Conservation (phyloP, 2,329 filamentous ascomycete species). For the Ceratocystis ficicola region DNA sequence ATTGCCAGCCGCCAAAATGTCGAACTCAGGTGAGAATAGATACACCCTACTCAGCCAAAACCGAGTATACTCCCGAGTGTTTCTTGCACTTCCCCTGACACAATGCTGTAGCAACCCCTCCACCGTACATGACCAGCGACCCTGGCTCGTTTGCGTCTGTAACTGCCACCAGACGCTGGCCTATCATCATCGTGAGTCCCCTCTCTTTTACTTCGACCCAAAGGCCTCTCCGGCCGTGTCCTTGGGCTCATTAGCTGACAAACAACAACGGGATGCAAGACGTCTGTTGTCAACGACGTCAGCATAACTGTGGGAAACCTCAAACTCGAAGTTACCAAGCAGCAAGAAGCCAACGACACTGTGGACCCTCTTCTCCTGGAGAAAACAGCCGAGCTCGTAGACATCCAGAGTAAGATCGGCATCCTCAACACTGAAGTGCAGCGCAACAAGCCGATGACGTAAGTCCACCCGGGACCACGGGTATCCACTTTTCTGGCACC, state of each 20-base stretch:
- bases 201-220: neutral
- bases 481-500: neutral
- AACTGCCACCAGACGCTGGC: constrained; percentile 82
- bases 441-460: constrained; percentile 72
- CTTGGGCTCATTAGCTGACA: neutral
- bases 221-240: neutral
- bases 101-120: constrained; percentile 34
- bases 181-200: constrained; percentile 65
- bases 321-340: constrained; percentile 48
- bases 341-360: constrained; percentile 1
- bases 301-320: constrained; percentile 56
- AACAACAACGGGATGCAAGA: constrained; percentile 39
- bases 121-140: constrained; percentile 67
- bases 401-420: constrained; percentile 73
- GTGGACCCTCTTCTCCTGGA: constrained; percentile 9
- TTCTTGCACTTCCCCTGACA: neutral
- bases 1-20: neutral
- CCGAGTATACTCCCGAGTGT: neutral
- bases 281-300: constrained; percentile 86
- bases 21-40: neutral
- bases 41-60: neutral
- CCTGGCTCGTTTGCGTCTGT: constrained; percentile 74
- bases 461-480: constrained; percentile 23
- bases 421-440: constrained; percentile 89
- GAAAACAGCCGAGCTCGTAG: constrained; percentile 15